Evolutionary conservation across 2,329 filamentous ascomycete species (phyloP), one percentile per base, ranked within the genome.

Genomic region (Nigrospora sphaerica): DNA sequence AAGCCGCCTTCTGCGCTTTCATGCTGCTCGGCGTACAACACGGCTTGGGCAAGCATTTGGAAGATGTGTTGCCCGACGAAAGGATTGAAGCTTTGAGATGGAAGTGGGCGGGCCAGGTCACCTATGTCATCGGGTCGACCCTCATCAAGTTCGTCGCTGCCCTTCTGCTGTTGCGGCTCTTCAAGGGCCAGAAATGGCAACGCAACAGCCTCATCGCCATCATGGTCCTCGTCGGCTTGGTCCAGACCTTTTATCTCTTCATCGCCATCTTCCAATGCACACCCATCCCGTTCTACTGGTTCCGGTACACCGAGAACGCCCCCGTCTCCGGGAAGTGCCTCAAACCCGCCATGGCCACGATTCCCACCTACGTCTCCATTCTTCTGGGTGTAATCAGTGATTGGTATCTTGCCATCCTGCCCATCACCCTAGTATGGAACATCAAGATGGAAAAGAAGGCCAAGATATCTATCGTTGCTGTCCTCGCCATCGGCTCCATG

Each of bases 401-500:
- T 23, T 49, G 47, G 47, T 45, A 40, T 32, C 18, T 49, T n/a
- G 47, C 47, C 16, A 42, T 49, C 13, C 35, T 49, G 3, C 47
- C 47, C 13, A 41, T 45, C 13, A 46, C 44, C 6, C 39, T 49
- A 3, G 16, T 49, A n/a, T 44, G 44, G 32, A 49, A 49, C 14
- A 32, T 46, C 13, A 44, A 46, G 44, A 49, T 49, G 47, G 44
- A 49, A 13, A 43, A 23, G 32, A 43, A 34, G 37, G 39, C 45
- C 31, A 49, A 49, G 44, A 42, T 44, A 7, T 43, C 47, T 14
- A 46, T 45, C n/a, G 45, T 44, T 14, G 19, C 35, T 11, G 44
- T 49, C 13, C 23, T 49, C 35, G 47, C 44, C 11, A 35, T 49
- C 9, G 47, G 47, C 5, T 49, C 47, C 28, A 49, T 49, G 47